A percentile compares a stretch with the other conserved stretches of the same genome.
Evolutionary conservation across 1,139 yeast species (phyloP).

Genomic region (Hemisphaericaspora subhashii): DNA sequence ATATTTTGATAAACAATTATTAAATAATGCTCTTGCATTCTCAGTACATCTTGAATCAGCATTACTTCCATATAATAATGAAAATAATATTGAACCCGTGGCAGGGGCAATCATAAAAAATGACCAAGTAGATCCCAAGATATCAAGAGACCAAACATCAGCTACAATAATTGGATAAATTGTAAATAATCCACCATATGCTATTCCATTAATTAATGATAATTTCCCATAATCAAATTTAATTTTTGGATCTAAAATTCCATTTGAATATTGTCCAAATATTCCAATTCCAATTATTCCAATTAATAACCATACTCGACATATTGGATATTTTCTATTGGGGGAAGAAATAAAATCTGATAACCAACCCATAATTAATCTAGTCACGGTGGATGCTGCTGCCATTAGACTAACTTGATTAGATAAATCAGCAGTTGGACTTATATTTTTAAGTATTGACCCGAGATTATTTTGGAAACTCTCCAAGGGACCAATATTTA

Average conservation of each 20-base stretch:
- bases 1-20: conserved; percentile 19
- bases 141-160: conserved; percentile 83
- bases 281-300: conserved; percentile 42
- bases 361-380: conserved; percentile 65
- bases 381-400: conserved; percentile 36
- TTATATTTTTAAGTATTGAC: conserved; percentile 43
- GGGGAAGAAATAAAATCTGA: conserved; percentile 53
- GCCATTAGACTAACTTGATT: conserved; percentile 44
- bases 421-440: conserved; percentile 49
- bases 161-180: conserved; percentile 81
- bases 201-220: conserved; percentile 61
- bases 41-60: conserved; percentile 42
- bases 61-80: conserved; percentile 67
- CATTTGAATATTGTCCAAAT: conserved; percentile 33
- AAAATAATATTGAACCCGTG: conserved; percentile 70
- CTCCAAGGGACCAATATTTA: conserved; percentile 84
- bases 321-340: conserved; percentile 22
- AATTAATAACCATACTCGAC: conserved; percentile 47
- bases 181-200: conserved; percentile 85
- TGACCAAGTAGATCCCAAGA: conserved; percentile 94
- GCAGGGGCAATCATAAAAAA: conserved; percentile 91
- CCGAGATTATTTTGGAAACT: conserved; percentile 87
- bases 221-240: conserved; percentile 17
- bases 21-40: conserved; percentile 3
- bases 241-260: conserved; percentile 2